Base-by-base conservation (phyloP, 768 basidiomycete species). In the Trametes punicea region DNA sequence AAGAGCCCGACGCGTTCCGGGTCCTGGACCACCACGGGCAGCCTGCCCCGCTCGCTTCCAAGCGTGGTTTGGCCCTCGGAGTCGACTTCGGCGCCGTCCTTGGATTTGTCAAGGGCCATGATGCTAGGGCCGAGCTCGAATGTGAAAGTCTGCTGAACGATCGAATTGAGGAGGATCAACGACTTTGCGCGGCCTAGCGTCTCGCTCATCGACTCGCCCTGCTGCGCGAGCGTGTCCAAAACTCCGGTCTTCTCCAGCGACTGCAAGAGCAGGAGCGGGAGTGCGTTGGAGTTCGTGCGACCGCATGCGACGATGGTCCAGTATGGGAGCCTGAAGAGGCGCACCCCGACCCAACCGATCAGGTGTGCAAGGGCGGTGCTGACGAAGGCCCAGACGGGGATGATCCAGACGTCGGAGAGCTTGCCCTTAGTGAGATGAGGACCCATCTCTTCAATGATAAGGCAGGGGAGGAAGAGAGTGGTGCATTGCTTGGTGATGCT, bases 301-400 rank as follows among this genome's bases (percentile, higher is more conserved):
- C 67, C 66, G 25, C 63, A 54, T 4, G 66, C 66, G 46, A 64
- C 57, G 46, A 67, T 62, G 51, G 66, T 62, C 67, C 67, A 69
- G 27, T 61, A 44, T 6, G 57, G 63, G 16, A 66, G 62, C 20
- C 34, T 31, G 27, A 66, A 51, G 16, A 52, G 33, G 26, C 46
- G 21, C 18, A 64, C 49, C 2, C 62, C 67, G 9, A 51, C 33
- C 55, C 56, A 67, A 21, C 65, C 67, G 40, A 67, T 16, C 9
- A 59, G 47, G 51, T 65, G 65, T 9, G 60, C 65, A 40, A 67
- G 10, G 44, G 61, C 15, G 34, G 64, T 64, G 51, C 64, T 61
- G 15, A 48, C 38, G 23, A 67, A 49, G 15, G 65, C 64, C 64
- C 65, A 68, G 15, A 56, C 34, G 20, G 67, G 65, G 2, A 65